These are phyloP conservation scores for Boletus sp. DNA, from an alignment of 768 basidiomycete species.

Conservation along the genomic window DNA sequence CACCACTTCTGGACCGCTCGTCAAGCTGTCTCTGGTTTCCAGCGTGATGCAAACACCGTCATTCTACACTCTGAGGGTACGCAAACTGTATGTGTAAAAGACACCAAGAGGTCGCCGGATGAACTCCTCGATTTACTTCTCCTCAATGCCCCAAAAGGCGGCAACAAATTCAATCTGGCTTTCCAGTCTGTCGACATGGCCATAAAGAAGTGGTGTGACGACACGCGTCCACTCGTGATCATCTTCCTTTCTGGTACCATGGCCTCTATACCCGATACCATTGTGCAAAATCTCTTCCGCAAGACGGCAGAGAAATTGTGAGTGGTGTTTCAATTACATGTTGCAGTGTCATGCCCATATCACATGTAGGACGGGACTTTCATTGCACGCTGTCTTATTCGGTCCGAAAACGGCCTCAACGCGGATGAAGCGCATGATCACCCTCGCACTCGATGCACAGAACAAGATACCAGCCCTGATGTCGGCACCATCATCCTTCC, in stretches of 20 bases:
- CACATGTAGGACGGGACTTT: constrained; percentile 46
- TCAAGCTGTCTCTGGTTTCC: constrained; percentile 28
- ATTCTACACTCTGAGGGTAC: constrained; percentile 40
- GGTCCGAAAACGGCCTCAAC: constrained; percentile 32
- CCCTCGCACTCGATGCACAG: constrained; percentile 48
- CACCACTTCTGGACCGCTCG: constrained; percentile 55
- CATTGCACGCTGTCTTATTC: constrained; percentile 56
- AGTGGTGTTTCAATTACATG: not conserved
- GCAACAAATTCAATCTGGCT: constrained; percentile 44
- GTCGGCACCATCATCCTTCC: constrained; percentile 43
- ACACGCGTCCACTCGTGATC: constrained; percentile 45
- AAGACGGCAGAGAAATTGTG: constrained; percentile 42
- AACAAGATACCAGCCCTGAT: constrained; percentile 27
- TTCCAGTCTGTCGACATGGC: constrained; percentile 33
- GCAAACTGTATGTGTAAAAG: constrained; percentile 36
- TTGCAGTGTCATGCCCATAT: not conserved
- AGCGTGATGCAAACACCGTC: constrained; percentile 55
- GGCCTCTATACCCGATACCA: constrained; percentile 33
- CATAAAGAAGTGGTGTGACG: constrained; percentile 46
- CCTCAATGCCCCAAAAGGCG: constrained; percentile 29
- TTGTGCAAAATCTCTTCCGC: constrained; percentile 38
- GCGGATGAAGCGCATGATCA: constrained; percentile 44
- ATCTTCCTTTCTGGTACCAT: constrained; percentile 60
- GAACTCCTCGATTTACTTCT: constrained; percentile 43
- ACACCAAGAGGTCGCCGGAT: constrained; percentile 43